Evolutionary conservation across 2,329 filamentous ascomycete species (phyloP).

Genomic region (Cladosporium sp.): DNA sequence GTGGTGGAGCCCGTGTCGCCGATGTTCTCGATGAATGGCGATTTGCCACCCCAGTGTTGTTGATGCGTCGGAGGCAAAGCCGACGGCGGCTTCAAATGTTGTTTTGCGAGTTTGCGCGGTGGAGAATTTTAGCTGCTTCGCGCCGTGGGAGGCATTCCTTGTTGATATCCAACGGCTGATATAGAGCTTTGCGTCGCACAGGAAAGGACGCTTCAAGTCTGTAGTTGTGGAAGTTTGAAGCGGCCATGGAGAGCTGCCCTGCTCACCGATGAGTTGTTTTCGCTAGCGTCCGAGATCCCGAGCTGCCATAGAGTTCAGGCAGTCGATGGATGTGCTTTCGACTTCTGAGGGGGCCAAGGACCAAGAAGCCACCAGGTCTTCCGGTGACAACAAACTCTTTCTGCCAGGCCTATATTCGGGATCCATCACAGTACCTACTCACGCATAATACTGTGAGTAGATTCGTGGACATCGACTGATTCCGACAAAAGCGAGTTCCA

Average conservation of each 20-base stretch:
- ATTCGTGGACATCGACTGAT: too few relatives aligned
- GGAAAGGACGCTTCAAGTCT: too few relatives aligned
- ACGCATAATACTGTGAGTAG: too few relatives aligned
- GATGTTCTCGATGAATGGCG: not conserved
- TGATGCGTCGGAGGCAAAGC: not conserved
- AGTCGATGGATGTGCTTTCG: too few relatives aligned
- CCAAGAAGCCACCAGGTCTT: too few relatives aligned
- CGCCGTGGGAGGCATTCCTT: not conserved
- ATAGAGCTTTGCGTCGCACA: not conserved
- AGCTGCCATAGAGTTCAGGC: too few relatives aligned
- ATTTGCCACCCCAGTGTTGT: not conserved
- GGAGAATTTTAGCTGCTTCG: not conserved
- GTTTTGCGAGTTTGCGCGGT: not conserved
- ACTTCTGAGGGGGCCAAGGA: too few relatives aligned
- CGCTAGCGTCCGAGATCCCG: not conserved
- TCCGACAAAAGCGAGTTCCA: too few relatives aligned
- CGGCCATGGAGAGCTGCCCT: not conserved
- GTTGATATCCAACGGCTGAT: not conserved
- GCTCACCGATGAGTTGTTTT: not conserved
- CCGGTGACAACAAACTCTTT: too few relatives aligned
- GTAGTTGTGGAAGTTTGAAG: not conserved
- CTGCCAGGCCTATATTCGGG: too few relatives aligned
- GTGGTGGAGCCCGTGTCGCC: not conserved
- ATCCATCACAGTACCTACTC: too few relatives aligned
- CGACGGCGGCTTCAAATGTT: not conserved